Evolutionary conservation across 2,329 filamentous ascomycete species (phyloP).

Genomic region (Arthrobotrys sinensis): DNA sequence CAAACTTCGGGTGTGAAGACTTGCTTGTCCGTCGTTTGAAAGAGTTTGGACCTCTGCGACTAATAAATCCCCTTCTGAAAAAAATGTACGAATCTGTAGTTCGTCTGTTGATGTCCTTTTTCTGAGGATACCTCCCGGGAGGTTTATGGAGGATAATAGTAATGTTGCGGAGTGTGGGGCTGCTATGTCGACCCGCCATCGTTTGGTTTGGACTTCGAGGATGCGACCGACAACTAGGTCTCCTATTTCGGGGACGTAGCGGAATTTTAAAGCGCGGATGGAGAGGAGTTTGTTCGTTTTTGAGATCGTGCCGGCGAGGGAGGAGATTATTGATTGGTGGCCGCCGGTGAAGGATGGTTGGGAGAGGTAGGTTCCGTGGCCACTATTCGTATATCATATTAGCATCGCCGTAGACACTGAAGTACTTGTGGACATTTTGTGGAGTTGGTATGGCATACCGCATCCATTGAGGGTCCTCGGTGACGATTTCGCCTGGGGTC

Average conservation of each 20-base stretch:
- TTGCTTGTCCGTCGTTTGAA: slow-evolving; percentile 86
- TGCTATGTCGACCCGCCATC: slow-evolving; percentile 96
- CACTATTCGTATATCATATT: slow-evolving; percentile 71
- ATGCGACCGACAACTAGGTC: slow-evolving; percentile 95
- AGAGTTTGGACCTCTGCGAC: slow-evolving; percentile 95
- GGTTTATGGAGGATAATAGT: slow-evolving; percentile 89
- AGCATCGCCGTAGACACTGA: slow-evolving; percentile 48
- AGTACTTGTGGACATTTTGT: slow-evolving; percentile 16
- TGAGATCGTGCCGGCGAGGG: slow-evolving; percentile 88
- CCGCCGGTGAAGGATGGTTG: slow-evolving; percentile 71
- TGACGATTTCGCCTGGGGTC: slow-evolving; percentile 90
- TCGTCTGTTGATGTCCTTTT: slow-evolving; percentile 96
- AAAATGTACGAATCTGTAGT: slow-evolving; percentile 96
- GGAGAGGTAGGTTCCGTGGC: slow-evolving; percentile 89
- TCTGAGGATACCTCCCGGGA: slow-evolving; percentile 91
- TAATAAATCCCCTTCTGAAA: slow-evolving; percentile 92
- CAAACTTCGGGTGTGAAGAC: slow-evolving; percentile 88
- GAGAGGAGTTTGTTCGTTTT: slow-evolving; percentile 98
- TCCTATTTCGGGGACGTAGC: slow-evolving; percentile 95
- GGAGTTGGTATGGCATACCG: slow-evolving; percentile 69
- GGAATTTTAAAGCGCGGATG: slow-evolving; percentile 87
- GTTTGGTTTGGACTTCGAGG: slow-evolving; percentile 90
- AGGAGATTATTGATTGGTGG: slow-evolving; percentile 80
- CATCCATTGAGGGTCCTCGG: slow-evolving; percentile 97
- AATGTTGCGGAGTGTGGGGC: slow-evolving; percentile 87